phyloP scores from a whole-genome alignment of 371 early-diverging fungal species.

The Mucor velutinosus region DNA sequence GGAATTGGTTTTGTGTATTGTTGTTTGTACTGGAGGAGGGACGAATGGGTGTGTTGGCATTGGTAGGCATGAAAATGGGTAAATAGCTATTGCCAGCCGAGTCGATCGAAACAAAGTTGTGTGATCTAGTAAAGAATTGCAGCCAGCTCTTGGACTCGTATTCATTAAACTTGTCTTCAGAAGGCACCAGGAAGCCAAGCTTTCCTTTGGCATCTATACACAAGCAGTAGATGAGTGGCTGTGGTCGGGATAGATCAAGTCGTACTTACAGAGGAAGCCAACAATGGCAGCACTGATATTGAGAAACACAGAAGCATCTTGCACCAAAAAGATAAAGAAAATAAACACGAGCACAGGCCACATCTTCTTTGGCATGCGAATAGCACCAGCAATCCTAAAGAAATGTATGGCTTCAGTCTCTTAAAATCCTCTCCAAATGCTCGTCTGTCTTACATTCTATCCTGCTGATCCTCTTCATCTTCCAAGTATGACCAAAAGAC shows the following conservation, averaged over 20 bases:
- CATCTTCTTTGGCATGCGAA: constrained; percentile 26
- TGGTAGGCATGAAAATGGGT: constrained; percentile 17
- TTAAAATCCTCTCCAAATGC: not conserved
- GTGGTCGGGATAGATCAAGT: not conserved
- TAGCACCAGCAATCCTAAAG: constrained; percentile 28
- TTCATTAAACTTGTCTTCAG: constrained; percentile 16
- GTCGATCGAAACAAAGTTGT: constrained; percentile 23
- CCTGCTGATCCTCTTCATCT: constrained; percentile 9
- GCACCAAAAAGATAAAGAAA: constrained; percentile 28
- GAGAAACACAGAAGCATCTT: constrained; percentile 22
- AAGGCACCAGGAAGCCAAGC: constrained; percentile 4
- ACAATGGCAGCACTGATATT: constrained; percentile 16
- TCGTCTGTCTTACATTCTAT: constrained; percentile 20
- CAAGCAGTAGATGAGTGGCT: not conserved
- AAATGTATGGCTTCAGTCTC: not conserved
- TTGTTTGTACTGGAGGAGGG: not conserved
- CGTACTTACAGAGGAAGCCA: constrained; percentile 25
- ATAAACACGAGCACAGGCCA: constrained; percentile 26
- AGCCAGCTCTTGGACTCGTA: constrained; percentile 22
- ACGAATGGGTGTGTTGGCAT: not conserved
- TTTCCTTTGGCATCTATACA: constrained; percentile 19
- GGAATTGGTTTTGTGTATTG: constrained; percentile 1
- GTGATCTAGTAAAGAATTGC: not conserved
- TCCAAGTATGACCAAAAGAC: constrained; percentile 26
- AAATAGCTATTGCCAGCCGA: constrained; percentile 15